phyloP scores from a whole-genome alignment of 306 rosid genomes.

The Cicer bijugum region DNA sequence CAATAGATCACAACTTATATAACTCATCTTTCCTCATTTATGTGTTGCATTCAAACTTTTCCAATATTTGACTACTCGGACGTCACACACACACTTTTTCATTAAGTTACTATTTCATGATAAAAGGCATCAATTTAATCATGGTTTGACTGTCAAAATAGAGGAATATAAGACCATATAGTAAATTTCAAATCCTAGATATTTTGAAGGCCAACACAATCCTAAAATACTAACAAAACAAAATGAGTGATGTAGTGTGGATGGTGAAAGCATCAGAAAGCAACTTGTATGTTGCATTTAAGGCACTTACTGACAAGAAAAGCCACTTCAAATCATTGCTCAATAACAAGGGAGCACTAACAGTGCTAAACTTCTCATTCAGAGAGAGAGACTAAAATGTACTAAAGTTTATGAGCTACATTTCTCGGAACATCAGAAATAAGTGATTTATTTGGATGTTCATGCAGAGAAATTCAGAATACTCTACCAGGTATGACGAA shows the following conservation, averaged over 20 bases:
- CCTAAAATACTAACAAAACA: slow-evolving; percentile 23
- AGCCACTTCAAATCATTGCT: slow-evolving; percentile 8
- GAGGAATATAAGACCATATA: background rate
- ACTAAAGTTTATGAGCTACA: background rate
- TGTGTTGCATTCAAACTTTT: slow-evolving; percentile 33
- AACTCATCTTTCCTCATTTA: slow-evolving; percentile 14
- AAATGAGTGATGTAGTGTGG: slow-evolving; percentile 10
- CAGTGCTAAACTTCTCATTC: background rate
- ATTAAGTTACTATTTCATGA: background rate
- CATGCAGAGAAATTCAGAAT: slow-evolving; percentile 26
- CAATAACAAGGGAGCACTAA: background rate
- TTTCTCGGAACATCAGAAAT: background rate
- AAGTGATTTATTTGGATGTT: slow-evolving; percentile 2
- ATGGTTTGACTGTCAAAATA: slow-evolving; percentile 6
- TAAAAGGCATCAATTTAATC: background rate
- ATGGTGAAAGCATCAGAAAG: background rate
- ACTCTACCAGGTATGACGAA: slow-evolving; percentile 2
- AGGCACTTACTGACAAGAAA: slow-evolving; percentile 10
- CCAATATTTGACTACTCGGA: slow-evolving; percentile 13
- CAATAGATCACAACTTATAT: slow-evolving; percentile 25
- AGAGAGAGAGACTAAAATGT: slow-evolving; percentile 2
- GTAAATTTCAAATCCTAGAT: slow-evolving; percentile 15
- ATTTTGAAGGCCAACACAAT: slow-evolving; percentile 4
- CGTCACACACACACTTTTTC: background rate
- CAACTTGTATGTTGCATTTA: slow-evolving; percentile 15